phyloP scores from a whole-genome alignment of 208 protist species.

The Naegleria lovaniensis region DNA sequence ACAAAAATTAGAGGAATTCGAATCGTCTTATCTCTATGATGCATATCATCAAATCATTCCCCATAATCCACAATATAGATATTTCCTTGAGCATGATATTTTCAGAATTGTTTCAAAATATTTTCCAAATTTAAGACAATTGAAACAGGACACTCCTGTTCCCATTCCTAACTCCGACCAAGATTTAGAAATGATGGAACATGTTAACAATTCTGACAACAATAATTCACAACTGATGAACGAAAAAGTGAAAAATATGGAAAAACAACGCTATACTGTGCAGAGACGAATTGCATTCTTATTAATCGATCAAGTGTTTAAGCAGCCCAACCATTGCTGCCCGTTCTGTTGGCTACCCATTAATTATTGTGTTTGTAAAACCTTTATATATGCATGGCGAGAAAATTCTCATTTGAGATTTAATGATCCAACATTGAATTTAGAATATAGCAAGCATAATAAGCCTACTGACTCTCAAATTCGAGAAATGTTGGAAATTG shows the following conservation, averaged over 20 bases:
- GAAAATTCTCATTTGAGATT: not conserved
- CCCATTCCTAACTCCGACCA: not conserved
- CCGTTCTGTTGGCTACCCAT: not conserved
- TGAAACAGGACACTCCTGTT: not conserved
- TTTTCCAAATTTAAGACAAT: not conserved
- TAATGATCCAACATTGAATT: not conserved
- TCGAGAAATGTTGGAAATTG: not conserved
- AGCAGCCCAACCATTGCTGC: not conserved
- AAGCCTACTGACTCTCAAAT: not conserved
- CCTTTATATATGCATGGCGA: not conserved
- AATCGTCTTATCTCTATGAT: not conserved
- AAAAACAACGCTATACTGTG: not conserved
- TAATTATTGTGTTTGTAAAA: not conserved
- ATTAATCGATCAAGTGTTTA: not conserved
- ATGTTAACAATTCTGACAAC: not conserved
- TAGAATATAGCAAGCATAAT: not conserved
- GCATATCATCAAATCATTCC: not conserved
- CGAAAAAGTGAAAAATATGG: not conserved
- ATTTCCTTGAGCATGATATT: not conserved
- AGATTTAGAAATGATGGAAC: not conserved
- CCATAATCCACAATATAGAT: not conserved
- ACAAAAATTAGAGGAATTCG: not conserved
- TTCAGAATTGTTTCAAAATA: not conserved
- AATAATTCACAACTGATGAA: not conserved
- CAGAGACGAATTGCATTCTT: not conserved